phyloP scores from a whole-genome alignment of 805 yeast species.

The Ascoidea asiatica region DNA sequence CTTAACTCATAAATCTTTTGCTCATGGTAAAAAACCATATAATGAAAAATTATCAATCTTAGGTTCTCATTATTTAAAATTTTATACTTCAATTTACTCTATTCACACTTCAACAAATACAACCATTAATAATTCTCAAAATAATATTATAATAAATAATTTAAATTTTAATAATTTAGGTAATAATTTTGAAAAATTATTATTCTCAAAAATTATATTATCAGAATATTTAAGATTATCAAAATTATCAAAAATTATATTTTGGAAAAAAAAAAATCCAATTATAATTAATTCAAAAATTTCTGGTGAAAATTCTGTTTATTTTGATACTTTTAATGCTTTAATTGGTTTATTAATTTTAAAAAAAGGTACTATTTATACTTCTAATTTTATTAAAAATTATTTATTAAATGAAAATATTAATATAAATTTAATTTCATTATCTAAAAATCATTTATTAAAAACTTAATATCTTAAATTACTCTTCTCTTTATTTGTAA shows the following conservation, averaged over 20 bases:
- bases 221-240: conserved; percentile 37
- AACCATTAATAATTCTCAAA: conserved; percentile 8
- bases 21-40: conserved; percentile 80
- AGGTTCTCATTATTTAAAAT: conserved; percentile 52
- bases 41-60: conserved; percentile 72
- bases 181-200: conserved; percentile 33
- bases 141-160: conserved; percentile 27
- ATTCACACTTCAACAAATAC: conserved; percentile 17
- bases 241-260: conserved; percentile 38
- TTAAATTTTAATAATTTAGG: conserved; percentile 50
- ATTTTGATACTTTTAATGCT: conserved; percentile 43
- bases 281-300: conserved; percentile 26
- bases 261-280: conserved; percentile 52
- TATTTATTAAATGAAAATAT: too few species aligned
- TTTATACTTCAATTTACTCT: conserved; percentile 30
- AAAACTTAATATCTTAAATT: neutral
- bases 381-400: neutral
- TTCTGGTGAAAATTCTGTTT: conserved; percentile 44
- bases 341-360: conserved; percentile 57
- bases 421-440: too few species aligned
- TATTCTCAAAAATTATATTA: conserved; percentile 35
- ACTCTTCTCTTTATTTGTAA: neutral
- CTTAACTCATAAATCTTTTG: conserved; percentile 88
- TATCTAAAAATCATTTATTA: too few species aligned
- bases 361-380: conserved; percentile 31